Percentiles rank a stretch among this genome's conserved stretches.
phyloP scores from a whole-genome alignment of 2,329 filamentous ascomycete species.

The Colletotrichum sp. region DNA sequence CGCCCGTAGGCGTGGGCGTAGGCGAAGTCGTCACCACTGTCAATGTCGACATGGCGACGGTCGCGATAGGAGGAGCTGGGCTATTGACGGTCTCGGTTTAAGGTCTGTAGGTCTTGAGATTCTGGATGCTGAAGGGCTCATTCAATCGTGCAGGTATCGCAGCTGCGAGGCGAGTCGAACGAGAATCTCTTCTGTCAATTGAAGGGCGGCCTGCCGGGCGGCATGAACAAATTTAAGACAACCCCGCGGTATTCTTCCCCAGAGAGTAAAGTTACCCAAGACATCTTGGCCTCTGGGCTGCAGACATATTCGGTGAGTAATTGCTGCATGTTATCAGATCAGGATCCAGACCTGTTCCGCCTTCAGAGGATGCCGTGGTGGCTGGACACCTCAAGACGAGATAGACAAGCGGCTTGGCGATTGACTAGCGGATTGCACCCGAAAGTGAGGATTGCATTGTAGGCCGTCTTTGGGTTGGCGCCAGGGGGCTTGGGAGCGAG shows the following conservation, averaged over 20 bases:
- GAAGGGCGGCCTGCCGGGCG: neutral
- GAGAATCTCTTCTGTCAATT: neutral
- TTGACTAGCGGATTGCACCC: neutral
- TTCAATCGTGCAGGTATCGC: neutral
- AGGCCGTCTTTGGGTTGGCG: neutral
- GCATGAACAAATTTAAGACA: neutral
- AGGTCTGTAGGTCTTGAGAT: neutral
- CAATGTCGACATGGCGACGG: neutral
- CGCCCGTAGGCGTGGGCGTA: constrained; percentile 26
- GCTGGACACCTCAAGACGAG: neutral
- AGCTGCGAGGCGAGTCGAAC: neutral
- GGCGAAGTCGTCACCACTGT: neutral
- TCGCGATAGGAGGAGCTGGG: neutral
- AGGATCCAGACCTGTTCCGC: neutral
- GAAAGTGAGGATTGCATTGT: neutral
- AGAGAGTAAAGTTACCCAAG: neutral
- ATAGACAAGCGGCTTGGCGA: neutral
- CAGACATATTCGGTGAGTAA: neutral
- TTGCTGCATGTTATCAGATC: neutral
- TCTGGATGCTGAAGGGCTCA: neutral
- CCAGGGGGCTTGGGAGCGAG: neutral
- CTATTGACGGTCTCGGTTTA: neutral
- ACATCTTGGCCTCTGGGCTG: neutral
- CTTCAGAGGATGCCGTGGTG: neutral
- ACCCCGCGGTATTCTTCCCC: neutral